Conservation (phyloP, 768 basidiomycete genomes). For the Phylloporus arenicola region DNA sequence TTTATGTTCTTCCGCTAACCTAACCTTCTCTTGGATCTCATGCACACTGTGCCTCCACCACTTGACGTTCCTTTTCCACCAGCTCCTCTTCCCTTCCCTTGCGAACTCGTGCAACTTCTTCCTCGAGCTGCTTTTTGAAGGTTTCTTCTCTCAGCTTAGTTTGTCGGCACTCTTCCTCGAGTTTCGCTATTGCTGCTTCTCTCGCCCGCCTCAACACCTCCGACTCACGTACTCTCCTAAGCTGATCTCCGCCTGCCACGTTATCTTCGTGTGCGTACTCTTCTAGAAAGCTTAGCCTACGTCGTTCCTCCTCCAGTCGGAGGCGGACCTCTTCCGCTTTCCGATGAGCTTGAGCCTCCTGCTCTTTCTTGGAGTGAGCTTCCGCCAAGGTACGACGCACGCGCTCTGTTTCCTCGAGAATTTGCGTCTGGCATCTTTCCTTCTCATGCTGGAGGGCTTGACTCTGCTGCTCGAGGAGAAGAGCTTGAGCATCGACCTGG, state of each 20-base stretch:
- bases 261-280: slow-evolving; percentile 19
- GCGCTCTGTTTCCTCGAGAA: slow-evolving; percentile 23
- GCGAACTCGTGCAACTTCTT: slow-evolving; percentile 24
- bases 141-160: slow-evolving; percentile 20
- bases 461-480: slow-evolving; percentile 16
- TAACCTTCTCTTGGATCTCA: too few species aligned
- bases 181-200: slow-evolving; percentile 18
- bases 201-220: slow-evolving; percentile 12
- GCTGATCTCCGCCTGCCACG: slow-evolving; percentile 11
- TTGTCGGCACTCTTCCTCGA: slow-evolving; percentile 25
- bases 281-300: slow-evolving; percentile 19
- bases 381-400: slow-evolving; percentile 20
- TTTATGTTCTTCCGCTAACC: too few species aligned
- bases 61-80: slow-evolving; percentile 18
- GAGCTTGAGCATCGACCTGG: slow-evolving; percentile 22
- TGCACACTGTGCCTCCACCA: slow-evolving; percentile 20
- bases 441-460: slow-evolving; percentile 19
- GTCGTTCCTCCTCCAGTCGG: slow-evolving; percentile 21
- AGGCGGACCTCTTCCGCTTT: slow-evolving; percentile 12
- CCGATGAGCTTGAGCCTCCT: slow-evolving; percentile 13
- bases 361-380: slow-evolving; percentile 22
- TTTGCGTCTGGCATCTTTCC: slow-evolving; percentile 18
- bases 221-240: slow-evolving; percentile 16
- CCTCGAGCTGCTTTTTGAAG: slow-evolving; percentile 22
- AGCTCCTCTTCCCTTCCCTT: slow-evolving; percentile 19